phyloP scores from a whole-genome alignment of 805 yeast genomes.

The Torulaspora maleeae region DNA sequence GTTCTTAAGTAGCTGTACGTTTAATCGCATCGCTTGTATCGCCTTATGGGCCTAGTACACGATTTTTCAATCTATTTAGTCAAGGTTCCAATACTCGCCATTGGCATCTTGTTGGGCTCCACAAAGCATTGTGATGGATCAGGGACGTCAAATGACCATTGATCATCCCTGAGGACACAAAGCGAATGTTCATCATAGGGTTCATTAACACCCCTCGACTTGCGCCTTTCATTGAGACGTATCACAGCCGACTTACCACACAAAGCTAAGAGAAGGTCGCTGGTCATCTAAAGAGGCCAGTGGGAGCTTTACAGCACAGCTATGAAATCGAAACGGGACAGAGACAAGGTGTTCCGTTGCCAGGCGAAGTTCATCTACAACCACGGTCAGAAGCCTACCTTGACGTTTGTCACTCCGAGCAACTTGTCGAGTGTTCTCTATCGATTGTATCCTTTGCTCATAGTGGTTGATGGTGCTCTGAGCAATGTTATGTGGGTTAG shows the following conservation, averaged over 20 bases:
- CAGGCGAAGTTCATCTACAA: conserved; percentile 19
- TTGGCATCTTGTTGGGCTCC: neutral
- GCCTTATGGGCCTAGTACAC: neutral
- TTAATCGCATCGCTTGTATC: neutral
- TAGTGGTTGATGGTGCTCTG: conserved; percentile 26
- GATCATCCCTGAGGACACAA: neutral
- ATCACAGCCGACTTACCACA: neutral
- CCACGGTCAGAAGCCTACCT: conserved; percentile 23
- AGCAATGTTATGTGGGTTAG: conserved; percentile 30
- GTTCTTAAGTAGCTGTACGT: neutral
- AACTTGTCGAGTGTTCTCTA: conserved; percentile 22
- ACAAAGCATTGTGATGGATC: neutral
- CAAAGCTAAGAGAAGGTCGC: neutral
- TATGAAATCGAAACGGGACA: conserved; percentile 4
- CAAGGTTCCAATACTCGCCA: neutral
- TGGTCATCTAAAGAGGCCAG: neutral
- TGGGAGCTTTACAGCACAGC: neutral
- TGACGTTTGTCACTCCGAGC: conserved; percentile 23
- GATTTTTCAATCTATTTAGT: neutral
- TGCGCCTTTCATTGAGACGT: conserved; percentile 1
- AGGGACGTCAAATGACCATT: neutral
- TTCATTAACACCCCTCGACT: neutral
- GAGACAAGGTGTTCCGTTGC: conserved; percentile 7
- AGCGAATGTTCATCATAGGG: neutral
- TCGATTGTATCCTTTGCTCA: conserved; percentile 27